These are phyloP conservation scores for Ophiostoma montium DNA, from an alignment of 2,329 filamentous ascomycete species.

Conservation along the genomic window DNA sequence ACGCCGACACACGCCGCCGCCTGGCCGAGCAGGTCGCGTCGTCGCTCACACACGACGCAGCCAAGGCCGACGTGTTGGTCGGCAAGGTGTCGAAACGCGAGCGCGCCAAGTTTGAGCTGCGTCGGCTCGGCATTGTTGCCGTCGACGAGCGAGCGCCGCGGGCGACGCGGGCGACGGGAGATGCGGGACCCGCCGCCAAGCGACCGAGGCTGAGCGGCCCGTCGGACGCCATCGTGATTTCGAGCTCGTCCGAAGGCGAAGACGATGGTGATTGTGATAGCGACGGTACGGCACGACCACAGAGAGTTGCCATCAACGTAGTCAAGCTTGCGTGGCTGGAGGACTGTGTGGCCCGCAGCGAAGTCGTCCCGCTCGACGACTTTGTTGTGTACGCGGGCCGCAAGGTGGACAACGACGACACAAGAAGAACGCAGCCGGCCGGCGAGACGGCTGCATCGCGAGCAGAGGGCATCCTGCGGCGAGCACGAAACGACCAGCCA, in stretches of 20 bases:
- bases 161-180: not conserved
- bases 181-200: slow-evolving; percentile 10
- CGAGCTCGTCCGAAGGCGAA: slow-evolving; percentile 16
- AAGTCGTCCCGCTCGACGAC: slow-evolving; percentile 30
- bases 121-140: slow-evolving; percentile 47
- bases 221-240: slow-evolving; percentile 6
- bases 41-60: slow-evolving; percentile 54
- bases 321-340: slow-evolving; percentile 46
- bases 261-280: not conserved
- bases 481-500: slow-evolving; percentile 17
- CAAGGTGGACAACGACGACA: not conserved
- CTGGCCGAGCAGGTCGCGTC: slow-evolving; percentile 52
- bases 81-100: slow-evolving; percentile 56
- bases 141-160: slow-evolving; percentile 26
- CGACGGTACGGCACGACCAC: slow-evolving; percentile 1
- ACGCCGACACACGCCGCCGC: slow-evolving; percentile 44
- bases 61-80: slow-evolving; percentile 59
- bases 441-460: not conserved
- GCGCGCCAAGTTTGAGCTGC: slow-evolving; percentile 65
- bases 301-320: slow-evolving; percentile 26
- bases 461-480: slow-evolving; percentile 18
- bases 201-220: slow-evolving; percentile 2
- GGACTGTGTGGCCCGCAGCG: slow-evolving; percentile 32
- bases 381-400: slow-evolving; percentile 42
- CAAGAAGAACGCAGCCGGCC: not conserved